phyloP scores from a whole-genome alignment of 2,329 filamentous ascomycete genomes.

The Diaporthe citrichinensis region DNA sequence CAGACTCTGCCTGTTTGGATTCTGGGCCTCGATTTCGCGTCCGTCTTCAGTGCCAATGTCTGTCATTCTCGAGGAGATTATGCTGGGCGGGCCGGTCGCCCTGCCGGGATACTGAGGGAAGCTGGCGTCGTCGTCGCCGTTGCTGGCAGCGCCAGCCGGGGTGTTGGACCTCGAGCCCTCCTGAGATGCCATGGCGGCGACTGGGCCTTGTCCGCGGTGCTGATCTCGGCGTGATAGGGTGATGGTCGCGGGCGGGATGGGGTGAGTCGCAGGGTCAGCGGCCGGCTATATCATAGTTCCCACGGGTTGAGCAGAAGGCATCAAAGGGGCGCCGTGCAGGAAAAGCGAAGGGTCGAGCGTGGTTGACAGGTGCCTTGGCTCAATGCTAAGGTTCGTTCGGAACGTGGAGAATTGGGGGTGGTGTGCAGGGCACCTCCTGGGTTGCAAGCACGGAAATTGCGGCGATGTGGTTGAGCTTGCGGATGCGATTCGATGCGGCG shows the following conservation, averaged over 20 bases:
- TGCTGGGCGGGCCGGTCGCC: constrained; percentile 68
- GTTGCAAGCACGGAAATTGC: constrained; percentile 29
- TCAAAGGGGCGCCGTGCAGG: background rate
- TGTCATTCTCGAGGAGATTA: constrained; percentile 81
- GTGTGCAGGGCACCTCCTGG: constrained; percentile 36
- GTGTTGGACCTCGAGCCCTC: constrained; percentile 53
- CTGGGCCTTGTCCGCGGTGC: background rate
- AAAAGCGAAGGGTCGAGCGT: background rate
- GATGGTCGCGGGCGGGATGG: constrained; percentile 1
- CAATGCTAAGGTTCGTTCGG: constrained; percentile 11
- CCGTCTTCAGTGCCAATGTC: constrained; percentile 73
- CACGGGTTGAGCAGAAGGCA: background rate
- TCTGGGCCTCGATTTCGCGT: constrained; percentile 55
- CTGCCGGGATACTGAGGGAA: constrained; percentile 59
- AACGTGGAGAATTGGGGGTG: constrained; percentile 17
- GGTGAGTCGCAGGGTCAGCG: constrained; percentile 19
- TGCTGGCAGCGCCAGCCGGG: constrained; percentile 44
- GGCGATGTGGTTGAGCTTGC: background rate
- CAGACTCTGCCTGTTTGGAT: constrained; percentile 46
- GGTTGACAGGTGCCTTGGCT: constrained; percentile 29
- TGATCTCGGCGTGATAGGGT: background rate
- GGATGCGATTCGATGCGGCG: constrained; percentile 21
- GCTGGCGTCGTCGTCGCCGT: constrained; percentile 53
- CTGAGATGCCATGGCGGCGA: constrained; percentile 55
- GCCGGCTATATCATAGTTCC: constrained; percentile 33